A percentile compares a stretch with the other conserved stretches of the same genome.
phyloP scores from a whole-genome alignment of 768 basidiomycete genomes.

The Suillus ampliporus region DNA sequence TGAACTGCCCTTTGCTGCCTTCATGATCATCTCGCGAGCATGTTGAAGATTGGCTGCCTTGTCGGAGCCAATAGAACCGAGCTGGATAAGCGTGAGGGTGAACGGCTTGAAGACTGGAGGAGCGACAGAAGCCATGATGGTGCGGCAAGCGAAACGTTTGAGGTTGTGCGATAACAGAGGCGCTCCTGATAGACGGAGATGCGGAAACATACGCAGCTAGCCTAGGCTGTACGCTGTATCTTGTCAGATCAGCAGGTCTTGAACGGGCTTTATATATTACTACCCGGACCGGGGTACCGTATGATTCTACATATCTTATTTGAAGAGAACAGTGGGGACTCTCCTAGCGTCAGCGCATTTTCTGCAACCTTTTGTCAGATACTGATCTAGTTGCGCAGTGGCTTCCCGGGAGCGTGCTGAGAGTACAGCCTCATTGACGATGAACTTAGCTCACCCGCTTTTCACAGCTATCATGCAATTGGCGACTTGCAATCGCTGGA shows the following conservation, averaged over 20 bases:
- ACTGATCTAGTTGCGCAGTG: too few relatives aligned
- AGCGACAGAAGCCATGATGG: constrained; percentile 35
- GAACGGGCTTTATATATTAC: background rate
- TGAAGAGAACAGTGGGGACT: too few relatives aligned
- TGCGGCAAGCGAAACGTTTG: constrained; percentile 11
- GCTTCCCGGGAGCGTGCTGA: too few relatives aligned
- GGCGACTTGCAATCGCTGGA: too few relatives aligned
- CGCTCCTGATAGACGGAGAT: constrained; percentile 1
- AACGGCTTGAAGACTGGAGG: constrained; percentile 68
- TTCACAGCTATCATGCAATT: too few relatives aligned
- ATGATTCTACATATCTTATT: too few relatives aligned
- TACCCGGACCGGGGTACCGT: background rate
- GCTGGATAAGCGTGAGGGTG: constrained; percentile 87
- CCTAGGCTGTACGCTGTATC: background rate
- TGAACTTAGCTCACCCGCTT: too few relatives aligned
- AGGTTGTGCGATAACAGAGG: background rate
- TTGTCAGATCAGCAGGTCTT: too few relatives aligned
- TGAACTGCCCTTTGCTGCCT: constrained; percentile 54
- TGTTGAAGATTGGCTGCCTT: constrained; percentile 83
- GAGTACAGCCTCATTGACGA: too few relatives aligned
- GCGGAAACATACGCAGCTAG: background rate
- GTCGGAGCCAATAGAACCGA: constrained; percentile 72
- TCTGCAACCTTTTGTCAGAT: too few relatives aligned
- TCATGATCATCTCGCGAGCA: constrained; percentile 80
- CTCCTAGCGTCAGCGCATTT: too few relatives aligned